A percentile compares a stretch with the other conserved stretches of the same genome.
phyloP scores from a whole-genome alignment of 805 yeast species.

The Candida germanica region DNA sequence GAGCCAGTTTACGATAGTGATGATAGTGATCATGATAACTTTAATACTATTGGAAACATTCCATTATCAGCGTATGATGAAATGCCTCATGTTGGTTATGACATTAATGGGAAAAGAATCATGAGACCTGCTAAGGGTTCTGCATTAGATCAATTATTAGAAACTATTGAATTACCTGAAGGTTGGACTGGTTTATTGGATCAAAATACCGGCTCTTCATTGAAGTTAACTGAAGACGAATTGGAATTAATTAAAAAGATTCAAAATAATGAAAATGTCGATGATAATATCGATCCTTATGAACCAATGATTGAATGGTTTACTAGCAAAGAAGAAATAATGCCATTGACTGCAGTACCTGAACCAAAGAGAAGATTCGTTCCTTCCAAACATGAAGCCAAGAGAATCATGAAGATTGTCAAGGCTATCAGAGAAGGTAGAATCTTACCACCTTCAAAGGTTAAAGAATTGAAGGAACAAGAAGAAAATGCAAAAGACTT shows the following conservation, averaged over 20 bases:
- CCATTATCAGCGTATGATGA: slow-evolving; percentile 94
- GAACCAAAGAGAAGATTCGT: slow-evolving; percentile 97
- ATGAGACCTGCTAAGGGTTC: slow-evolving; percentile 98
- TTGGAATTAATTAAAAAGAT: slow-evolving; percentile 82
- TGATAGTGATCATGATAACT: slow-evolving; percentile 78
- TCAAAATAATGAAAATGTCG: slow-evolving; percentile 81
- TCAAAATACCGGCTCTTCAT: slow-evolving; percentile 77
- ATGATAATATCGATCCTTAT: slow-evolving; percentile 78
- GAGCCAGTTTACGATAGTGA: slow-evolving; percentile 94
- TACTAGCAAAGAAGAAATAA: slow-evolving; percentile 74
- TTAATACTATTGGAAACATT: slow-evolving; percentile 89
- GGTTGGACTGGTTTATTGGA: slow-evolving; percentile 98
- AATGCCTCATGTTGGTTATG: slow-evolving; percentile 96
- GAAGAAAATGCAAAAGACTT: slow-evolving; percentile 48
- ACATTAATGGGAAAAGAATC: slow-evolving; percentile 94
- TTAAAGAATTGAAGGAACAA: slow-evolving; percentile 49
- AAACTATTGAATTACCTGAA: slow-evolving; percentile 89
- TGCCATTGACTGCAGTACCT: slow-evolving; percentile 91
- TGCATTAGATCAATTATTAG: slow-evolving; percentile 87
- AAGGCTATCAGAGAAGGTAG: slow-evolving; percentile 95
- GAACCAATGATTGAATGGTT: slow-evolving; percentile 97
- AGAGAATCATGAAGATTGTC: slow-evolving; percentile 93
- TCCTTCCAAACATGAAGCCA: slow-evolving; percentile 96
- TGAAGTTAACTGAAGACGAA: slow-evolving; percentile 84
- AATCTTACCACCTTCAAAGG: slow-evolving; percentile 70